phyloP scores from a whole-genome alignment of 2,329 filamentous ascomycete species.

The Rhynchosporium graminicola region DNA sequence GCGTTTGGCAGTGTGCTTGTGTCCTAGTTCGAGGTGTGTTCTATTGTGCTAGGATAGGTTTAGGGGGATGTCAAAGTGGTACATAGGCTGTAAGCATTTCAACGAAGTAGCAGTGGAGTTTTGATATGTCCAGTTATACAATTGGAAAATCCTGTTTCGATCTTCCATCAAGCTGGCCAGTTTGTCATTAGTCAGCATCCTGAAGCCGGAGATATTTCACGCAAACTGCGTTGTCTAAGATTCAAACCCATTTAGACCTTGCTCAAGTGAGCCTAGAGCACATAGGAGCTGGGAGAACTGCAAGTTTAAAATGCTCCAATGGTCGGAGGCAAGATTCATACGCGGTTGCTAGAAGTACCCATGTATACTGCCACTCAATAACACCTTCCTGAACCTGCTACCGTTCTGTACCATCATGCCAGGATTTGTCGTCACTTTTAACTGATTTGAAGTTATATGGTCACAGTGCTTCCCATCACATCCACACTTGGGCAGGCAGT shows the following conservation, averaged over 20 bases:
- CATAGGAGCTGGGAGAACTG: background rate
- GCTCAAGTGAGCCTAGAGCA: slow-evolving; percentile 9
- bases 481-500: slow-evolving; percentile 3
- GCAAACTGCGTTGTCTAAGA: too few species aligned
- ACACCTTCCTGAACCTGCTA: background rate
- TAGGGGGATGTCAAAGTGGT: slow-evolving; percentile 2
- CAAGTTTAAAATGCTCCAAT: background rate
- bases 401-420: background rate
- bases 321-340: background rate
- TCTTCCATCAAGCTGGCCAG: background rate
- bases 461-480: background rate
- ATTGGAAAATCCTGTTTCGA: background rate
- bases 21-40: slow-evolving; percentile 16
- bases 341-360: background rate
- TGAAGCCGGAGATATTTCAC: background rate
- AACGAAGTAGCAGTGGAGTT: slow-evolving; percentile 12
- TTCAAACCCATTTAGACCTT: background rate
- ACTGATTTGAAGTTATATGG: background rate
- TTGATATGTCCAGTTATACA: background rate
- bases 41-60: slow-evolving; percentile 6
- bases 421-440: background rate
- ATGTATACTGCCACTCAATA: background rate
- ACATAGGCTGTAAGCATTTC: slow-evolving; percentile 18
- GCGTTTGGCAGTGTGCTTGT: slow-evolving; percentile 40
- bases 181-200: background rate